These are phyloP conservation scores for Phanerochaete sordida DNA, from an alignment of 768 basidiomycete species.

Conservation along the genomic window DNA sequence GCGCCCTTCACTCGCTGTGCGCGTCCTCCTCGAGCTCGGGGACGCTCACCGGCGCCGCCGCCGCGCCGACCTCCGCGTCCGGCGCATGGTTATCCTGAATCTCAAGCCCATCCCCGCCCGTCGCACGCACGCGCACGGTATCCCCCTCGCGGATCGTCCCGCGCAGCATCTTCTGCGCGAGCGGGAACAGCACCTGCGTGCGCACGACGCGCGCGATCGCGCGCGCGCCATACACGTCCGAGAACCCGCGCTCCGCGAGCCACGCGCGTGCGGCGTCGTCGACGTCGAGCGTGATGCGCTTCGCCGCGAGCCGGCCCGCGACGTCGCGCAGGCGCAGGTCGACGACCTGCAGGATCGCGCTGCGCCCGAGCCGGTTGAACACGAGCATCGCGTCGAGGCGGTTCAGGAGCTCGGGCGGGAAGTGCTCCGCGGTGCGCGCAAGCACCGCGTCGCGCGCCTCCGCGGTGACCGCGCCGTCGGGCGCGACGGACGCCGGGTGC, in stretches of 20 bases:
- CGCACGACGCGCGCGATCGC: constrained; percentile 86
- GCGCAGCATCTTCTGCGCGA: constrained; percentile 75
- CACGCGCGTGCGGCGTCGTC: constrained; percentile 57
- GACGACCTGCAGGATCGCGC: constrained; percentile 77
- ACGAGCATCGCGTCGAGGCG: constrained; percentile 84
- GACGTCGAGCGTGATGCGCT: constrained; percentile 71
- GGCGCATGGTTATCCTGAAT: constrained; percentile 35
- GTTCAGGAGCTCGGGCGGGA: constrained; percentile 89
- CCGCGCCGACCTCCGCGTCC: constrained; percentile 23
- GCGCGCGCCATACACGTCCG: constrained; percentile 81
- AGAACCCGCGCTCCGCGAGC: constrained; percentile 78
- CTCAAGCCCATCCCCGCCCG: constrained; percentile 8
- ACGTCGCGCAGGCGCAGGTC: constrained; percentile 74
- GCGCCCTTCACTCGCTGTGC: not conserved
- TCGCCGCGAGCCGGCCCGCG: constrained; percentile 54
- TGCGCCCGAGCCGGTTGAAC: constrained; percentile 83
- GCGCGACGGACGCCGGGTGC: constrained; percentile 54
- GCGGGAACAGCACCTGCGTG: constrained; percentile 75
- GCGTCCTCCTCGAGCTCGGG: not conserved
- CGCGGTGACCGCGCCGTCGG: constrained; percentile 62
- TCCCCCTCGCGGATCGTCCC: constrained; percentile 71
- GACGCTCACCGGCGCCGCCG: not conserved
- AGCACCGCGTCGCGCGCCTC: constrained; percentile 67
- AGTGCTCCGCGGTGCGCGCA: constrained; percentile 70
- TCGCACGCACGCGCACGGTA: constrained; percentile 23